Evolutionary conservation across 371 early-diverging fungal genomes (phyloP), one percentile per base, ranked within the genome.

Genomic region (Lichtheimia hyalospora): DNA sequence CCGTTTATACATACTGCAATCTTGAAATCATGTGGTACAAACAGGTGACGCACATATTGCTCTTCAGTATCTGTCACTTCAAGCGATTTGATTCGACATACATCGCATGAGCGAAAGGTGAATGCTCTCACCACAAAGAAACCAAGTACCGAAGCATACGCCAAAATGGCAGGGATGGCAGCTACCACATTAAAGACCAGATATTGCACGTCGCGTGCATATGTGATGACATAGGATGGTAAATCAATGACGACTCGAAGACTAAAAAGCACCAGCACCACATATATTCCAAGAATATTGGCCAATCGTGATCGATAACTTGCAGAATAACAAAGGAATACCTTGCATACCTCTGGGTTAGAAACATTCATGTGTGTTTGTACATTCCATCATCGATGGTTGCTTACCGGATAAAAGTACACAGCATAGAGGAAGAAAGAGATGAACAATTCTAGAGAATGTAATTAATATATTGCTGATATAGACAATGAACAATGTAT

Each of bases 391-490:
- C 16, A 46, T 5, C 7, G 13, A 28, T 15, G 24, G 16, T 15
- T 50, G 57, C 6, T 46, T 68, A 75, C 76, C 2, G 81, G 81
- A 51, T 81, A 81, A 53, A 81, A 77, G 43, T 75, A 74, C 0
- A 75, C 75, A n/a, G 78, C 81, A 53, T 77, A 75, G 5, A 81
- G 39, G n/a, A 81, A 75, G 54, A 81, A 81, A 0, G 81, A 73
- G 3, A 81, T 60, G 52, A 81, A 81, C 10, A 81, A 48, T 34
- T 77, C 81, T 81, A 25, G 4, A 54, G 15, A 14, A 39, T 42
- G 2, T 8, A 43, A 34, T 42, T 10, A 52, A 16, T 28, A 14
- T n/a, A 14, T 41, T 8, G 8, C 21, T 20, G n/a, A n/a, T 7
- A 18, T 24, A 28, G n/a, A 52, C 39, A 51, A 0, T 24, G 4